Evolutionary conservation across 495 filamentous ascomycete species (phyloP).

Genomic region (Extremus antarcticus): DNA sequence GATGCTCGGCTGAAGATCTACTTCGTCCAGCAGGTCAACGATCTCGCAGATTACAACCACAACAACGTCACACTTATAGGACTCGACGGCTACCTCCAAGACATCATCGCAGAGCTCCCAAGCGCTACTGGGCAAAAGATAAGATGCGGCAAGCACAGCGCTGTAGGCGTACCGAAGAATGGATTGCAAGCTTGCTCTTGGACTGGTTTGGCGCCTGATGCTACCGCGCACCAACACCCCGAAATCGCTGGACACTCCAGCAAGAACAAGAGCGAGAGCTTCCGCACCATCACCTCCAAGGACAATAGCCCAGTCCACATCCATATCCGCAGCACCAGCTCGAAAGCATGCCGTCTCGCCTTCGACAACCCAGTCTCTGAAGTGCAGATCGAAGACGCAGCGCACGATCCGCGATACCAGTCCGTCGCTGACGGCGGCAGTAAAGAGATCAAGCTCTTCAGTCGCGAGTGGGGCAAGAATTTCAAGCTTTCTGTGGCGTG

Average conservation of each 20-base stretch:
- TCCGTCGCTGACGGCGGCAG: slow-evolving; percentile 42
- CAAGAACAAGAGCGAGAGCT: neutral
- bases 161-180: slow-evolving; percentile 8
- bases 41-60: slow-evolving; percentile 57
- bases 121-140: slow-evolving; percentile 53
- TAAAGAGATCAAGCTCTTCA: slow-evolving; percentile 55
- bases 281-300: slow-evolving; percentile 30
- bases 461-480: slow-evolving; percentile 57
- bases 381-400: slow-evolving; percentile 49
- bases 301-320: slow-evolving; percentile 39
- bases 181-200: slow-evolving; percentile 60
- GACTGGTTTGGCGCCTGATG: slow-evolving; percentile 52
- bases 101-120: slow-evolving; percentile 57
- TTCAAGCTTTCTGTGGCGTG: slow-evolving; percentile 74
- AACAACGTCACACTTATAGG: slow-evolving; percentile 55
- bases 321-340: slow-evolving; percentile 52
- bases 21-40: slow-evolving; percentile 72
- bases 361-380: slow-evolving; percentile 52
- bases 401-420: slow-evolving; percentile 45
- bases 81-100: slow-evolving; percentile 56
- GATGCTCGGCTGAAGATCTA: slow-evolving; percentile 72
- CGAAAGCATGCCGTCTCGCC: slow-evolving; percentile 56
- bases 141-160: slow-evolving; percentile 36
- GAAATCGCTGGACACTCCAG: neutral
- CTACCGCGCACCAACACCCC: slow-evolving; percentile 31